Conservation (phyloP, 164 flowering plant genomes). For the Aristolochia californica region DNA sequence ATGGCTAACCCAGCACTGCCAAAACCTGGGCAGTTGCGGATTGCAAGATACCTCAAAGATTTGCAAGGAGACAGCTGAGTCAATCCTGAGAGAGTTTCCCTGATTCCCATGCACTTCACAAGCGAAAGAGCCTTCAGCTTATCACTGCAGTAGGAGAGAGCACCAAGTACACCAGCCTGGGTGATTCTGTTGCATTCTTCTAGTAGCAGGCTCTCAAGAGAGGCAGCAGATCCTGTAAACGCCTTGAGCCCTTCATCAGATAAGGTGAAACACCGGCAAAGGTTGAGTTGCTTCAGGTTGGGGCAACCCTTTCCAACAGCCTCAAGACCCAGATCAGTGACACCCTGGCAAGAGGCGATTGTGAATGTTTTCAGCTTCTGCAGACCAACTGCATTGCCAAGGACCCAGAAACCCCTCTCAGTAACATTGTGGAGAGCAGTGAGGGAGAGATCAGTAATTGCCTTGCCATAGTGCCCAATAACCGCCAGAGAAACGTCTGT, state of each 20-base stretch:
- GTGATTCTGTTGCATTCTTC: conserved; percentile 76
- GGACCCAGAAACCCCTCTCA: conserved; percentile 79
- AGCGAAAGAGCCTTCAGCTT: conserved; percentile 49
- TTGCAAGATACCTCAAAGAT: conserved; percentile 41
- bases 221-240: conserved; percentile 39
- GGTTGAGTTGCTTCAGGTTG: conserved; percentile 43
- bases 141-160: conserved; percentile 32
- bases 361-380: conserved; percentile 44
- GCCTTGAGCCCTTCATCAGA: conserved; percentile 58
- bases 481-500: conserved; percentile 77
- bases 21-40: conserved; percentile 62
- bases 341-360: conserved; percentile 50
- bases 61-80: conserved; percentile 28
- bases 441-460: conserved; percentile 48
- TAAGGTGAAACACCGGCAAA: conserved; percentile 38
- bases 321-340: conserved; percentile 55
- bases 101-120: conserved; percentile 52
- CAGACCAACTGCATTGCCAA: conserved; percentile 63
- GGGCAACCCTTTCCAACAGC: conserved; percentile 66
- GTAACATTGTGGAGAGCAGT: conserved; percentile 41
- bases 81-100: conserved; percentile 24
- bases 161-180: conserved; percentile 44
- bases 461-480: conserved; percentile 71
- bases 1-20: conserved; percentile 39
- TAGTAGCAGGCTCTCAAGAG: conserved; percentile 52